phyloP scores from a whole-genome alignment of 2,329 filamentous ascomycete genomes.

The Colletotrichum lupini region DNA sequence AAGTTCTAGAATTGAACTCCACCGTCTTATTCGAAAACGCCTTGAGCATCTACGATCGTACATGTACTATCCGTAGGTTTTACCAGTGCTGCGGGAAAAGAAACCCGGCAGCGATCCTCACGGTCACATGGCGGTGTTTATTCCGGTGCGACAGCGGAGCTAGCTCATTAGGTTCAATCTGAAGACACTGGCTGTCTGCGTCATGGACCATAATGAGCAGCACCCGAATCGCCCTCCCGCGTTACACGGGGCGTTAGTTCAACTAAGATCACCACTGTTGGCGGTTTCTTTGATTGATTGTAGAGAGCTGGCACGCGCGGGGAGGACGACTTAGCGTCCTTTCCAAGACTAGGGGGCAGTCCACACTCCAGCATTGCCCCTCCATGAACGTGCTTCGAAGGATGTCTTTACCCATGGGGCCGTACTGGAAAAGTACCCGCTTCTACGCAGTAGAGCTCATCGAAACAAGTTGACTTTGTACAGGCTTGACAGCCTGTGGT shows the following conservation, averaged over 20 bases:
- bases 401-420: not conserved
- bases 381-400: not conserved
- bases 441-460: not conserved
- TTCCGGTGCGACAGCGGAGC: slow-evolving; percentile 2
- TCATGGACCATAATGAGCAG: not conserved
- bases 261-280: not conserved
- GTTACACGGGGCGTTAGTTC: not conserved
- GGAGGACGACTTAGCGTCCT: not conserved
- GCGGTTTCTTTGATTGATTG: not conserved
- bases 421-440: not conserved
- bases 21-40: too few species aligned
- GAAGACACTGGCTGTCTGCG: not conserved
- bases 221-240: not conserved
- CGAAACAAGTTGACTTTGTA: not conserved
- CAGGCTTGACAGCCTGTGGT: not conserved
- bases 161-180: not conserved
- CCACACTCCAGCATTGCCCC: not conserved
- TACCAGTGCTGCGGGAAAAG: not conserved
- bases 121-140: not conserved
- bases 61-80: too few species aligned
- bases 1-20: too few species aligned
- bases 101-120: not conserved
- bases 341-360: not conserved
- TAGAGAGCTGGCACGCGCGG: not conserved
- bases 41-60: too few species aligned